These are phyloP conservation scores for Vicia villosa DNA, from an alignment of 306 rosid genomes.

Conservation along the genomic window DNA sequence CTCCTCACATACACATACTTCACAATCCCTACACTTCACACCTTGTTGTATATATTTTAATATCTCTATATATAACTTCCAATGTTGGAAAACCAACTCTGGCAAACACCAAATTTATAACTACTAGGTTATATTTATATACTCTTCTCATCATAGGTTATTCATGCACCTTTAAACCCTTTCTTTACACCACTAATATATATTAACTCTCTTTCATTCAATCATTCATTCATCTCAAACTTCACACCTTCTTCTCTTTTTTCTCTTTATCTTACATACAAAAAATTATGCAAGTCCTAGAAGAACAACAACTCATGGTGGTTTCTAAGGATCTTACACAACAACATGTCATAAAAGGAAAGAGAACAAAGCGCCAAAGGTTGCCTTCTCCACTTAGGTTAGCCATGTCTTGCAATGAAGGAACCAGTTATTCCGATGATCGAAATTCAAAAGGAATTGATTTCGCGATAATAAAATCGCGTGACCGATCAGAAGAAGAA, in stretches of 20 bases:
- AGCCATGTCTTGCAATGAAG: slow-evolving; percentile 40
- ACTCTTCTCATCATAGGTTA: slow-evolving; percentile 1
- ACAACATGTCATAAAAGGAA: slow-evolving; percentile 59
- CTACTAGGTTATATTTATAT: slow-evolving; percentile 14
- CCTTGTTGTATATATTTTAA: background rate
- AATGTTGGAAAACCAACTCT: slow-evolving; percentile 55
- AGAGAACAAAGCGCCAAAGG: slow-evolving; percentile 72
- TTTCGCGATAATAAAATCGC: slow-evolving; percentile 1
- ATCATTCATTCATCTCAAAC: slow-evolving; percentile 10
- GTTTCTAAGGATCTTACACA: slow-evolving; percentile 39
- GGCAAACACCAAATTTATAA: slow-evolving; percentile 46
- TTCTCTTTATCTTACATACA: background rate
- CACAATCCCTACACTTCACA: slow-evolving; percentile 31
- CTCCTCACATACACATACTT: slow-evolving; percentile 67
- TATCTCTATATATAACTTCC: slow-evolving; percentile 53
- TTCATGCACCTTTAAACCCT: slow-evolving; percentile 31
- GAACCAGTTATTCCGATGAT: background rate
- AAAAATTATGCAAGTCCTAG: slow-evolving; percentile 42
- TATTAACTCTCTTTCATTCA: slow-evolving; percentile 36
- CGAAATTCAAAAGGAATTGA: slow-evolving; percentile 29
- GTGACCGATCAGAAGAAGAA: slow-evolving; percentile 32
- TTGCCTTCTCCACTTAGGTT: slow-evolving; percentile 47
- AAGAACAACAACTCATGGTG: slow-evolving; percentile 24
- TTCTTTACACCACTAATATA: slow-evolving; percentile 39
- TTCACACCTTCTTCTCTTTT: background rate